A percentile compares a stretch with the other conserved stretches of the same genome.
These are phyloP conservation scores for Picea glauca DNA, from an alignment of 75 land plant genomes.

Conservation along the genomic window DNA sequence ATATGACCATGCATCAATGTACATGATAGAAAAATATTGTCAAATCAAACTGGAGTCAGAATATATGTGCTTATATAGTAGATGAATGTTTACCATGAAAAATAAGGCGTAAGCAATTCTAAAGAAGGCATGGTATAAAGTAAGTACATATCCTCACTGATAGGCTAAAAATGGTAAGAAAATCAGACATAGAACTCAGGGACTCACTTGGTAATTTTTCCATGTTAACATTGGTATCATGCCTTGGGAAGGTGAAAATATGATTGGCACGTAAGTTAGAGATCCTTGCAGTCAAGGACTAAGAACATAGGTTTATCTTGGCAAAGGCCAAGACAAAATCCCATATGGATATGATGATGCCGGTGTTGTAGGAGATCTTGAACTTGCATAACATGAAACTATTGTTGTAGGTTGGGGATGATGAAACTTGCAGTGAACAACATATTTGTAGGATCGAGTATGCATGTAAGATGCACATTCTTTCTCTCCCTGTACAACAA, in stretches of 20 bases:
- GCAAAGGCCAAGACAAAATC: slow-evolving; percentile 48
- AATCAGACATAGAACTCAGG: background rate
- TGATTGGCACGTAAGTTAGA: slow-evolving; percentile 41
- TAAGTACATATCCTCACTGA: background rate
- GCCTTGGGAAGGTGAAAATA: slow-evolving; percentile 34
- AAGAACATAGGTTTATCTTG: slow-evolving; percentile 41
- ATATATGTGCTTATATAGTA: background rate
- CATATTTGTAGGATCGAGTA: slow-evolving; percentile 77
- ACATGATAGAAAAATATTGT: no score
- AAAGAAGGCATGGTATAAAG: background rate
- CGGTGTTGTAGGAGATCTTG: slow-evolving; percentile 34
- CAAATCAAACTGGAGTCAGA: no score
- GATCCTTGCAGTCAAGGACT: slow-evolving; percentile 40
- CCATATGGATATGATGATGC: slow-evolving; percentile 37
- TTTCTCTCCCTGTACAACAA: slow-evolving; percentile 69
- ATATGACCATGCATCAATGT: no score
- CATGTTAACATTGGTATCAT: slow-evolving; percentile 33
- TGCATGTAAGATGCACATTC: slow-evolving; percentile 86
- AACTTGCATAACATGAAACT: slow-evolving; percentile 34
- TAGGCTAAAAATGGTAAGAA: background rate
- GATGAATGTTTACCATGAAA: background rate
- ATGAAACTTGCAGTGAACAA: slow-evolving; percentile 81
- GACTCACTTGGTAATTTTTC: slow-evolving; percentile 53
- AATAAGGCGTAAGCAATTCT: background rate
- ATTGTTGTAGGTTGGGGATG: slow-evolving; percentile 77